Base-by-base conservation (phyloP, 768 basidiomycete genomes). In the Steccherinum ochraceum region DNA sequence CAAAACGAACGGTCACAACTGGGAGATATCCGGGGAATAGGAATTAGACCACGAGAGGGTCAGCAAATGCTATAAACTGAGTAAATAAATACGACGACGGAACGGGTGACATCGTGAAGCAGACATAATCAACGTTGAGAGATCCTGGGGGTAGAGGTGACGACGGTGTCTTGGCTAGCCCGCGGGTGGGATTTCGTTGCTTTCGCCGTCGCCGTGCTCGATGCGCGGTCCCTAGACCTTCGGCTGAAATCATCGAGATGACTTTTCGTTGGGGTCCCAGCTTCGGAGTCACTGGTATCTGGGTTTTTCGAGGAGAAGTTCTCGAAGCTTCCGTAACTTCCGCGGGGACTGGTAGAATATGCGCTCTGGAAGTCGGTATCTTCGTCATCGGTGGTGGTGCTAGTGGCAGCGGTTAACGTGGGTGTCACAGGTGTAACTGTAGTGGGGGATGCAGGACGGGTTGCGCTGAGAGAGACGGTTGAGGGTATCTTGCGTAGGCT, bases 311-410 rank as follows among this genome's bases (percentile, higher is more conserved):
- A 45, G 13, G 23, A 24, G 40, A 47, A 45, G 40, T 50, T 54
- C 49, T 69, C 64, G 44, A 75, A 73, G 60, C 77, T 79, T 40
- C 74, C 77, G 56, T 80, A 82, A 61, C 84, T 87, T 42, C 70
- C 78, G 1, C 85, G 78, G 12, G 87, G 86, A 60, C 86, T 88
- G 2, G 79, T 69, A 3, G 87, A 89, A 65, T 86, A 89, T 26
- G 89, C 89, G 56, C 89, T 91, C 68, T 90, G 88, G 65, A 91
- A 92, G 60, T 92, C 89, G 23, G 84, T 85, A 58, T 89, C 87
- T 19, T 86, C 88, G 57, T 88, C 87, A 52, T 89, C 86, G 5
- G 84, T 80, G 25, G 76, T 67, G 23, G 66, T 63, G 30, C 67
- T 60, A 20, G 63, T 56, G 2, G 53, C 58, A 2, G 54, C 51